Conservation (phyloP, 352 stramenopile species). For the Pythium apleroticum region DNA sequence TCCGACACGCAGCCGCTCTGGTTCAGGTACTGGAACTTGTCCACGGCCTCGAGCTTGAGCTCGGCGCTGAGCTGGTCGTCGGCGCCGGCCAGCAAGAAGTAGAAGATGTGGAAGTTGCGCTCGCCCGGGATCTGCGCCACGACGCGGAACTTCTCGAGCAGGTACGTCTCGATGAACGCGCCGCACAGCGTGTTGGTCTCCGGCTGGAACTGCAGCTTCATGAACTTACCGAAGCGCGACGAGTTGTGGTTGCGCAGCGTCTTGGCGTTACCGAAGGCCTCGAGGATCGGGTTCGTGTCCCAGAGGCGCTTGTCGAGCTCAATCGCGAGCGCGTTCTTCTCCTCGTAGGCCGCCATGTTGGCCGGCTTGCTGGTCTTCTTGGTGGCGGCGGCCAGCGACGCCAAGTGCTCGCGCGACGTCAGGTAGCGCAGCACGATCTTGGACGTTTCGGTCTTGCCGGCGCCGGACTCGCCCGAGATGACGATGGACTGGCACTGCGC, state of each 20-base stretch:
- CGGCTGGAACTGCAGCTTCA: constrained; percentile 88
- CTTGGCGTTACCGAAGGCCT: constrained; percentile 89
- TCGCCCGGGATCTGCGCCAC: constrained; percentile 84
- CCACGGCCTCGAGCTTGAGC: constrained; percentile 52
- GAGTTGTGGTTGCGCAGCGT: constrained; percentile 89
- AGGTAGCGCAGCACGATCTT: constrained; percentile 90
- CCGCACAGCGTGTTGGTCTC: constrained; percentile 69
- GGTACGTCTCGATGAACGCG: constrained; percentile 87
- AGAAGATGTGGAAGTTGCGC: constrained; percentile 92
- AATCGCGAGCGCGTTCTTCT: constrained; percentile 61
- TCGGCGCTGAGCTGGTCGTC: constrained; percentile 55
- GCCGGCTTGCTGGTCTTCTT: constrained; percentile 17
- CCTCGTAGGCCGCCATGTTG: constrained; percentile 27
- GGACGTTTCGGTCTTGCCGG: constrained; percentile 87
- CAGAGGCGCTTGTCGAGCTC: constrained; percentile 86
- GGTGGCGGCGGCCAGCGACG: constrained; percentile 35
- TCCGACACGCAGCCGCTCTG: constrained; percentile 83
- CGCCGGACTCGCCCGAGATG: constrained; percentile 84
- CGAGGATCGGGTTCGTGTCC: constrained; percentile 89
- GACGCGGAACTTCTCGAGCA: constrained; percentile 90
- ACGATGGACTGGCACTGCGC: constrained; percentile 88
- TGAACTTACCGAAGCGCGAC: constrained; percentile 87
- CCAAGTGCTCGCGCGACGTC: constrained; percentile 75
- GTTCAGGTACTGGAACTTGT: constrained; percentile 84
- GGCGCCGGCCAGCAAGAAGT: constrained; percentile 83